Base-by-base conservation (phyloP, 2,329 filamentous ascomycete genomes). In the Botrytis pseudocinerea region DNA sequence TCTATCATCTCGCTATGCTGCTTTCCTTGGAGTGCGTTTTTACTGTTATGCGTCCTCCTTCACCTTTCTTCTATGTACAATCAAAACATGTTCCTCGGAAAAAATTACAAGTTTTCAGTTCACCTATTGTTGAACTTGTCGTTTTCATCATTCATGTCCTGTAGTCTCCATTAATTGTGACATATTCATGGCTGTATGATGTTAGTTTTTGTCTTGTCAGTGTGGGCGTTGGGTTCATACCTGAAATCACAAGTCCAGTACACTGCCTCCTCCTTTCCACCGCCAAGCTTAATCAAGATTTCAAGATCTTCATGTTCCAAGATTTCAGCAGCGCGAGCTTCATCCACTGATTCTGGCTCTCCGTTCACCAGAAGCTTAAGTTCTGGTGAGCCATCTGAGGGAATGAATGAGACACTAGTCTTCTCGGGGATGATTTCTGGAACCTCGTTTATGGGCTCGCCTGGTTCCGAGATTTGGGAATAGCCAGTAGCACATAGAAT, bases 401-500 rank as follows among this genome's bases (percentile, higher is more conserved):
- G 93, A 16, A 95, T 83, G 80, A 96, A 95, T 10, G 91, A 93
- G 38, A 96, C 93, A 77, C 87, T 93, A 1, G 92, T 95, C 80
- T 88, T 88, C 76, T 91, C 88, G 0, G 92, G 91, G 0, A 88
- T 83, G 70, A 96, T 88, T 63, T 89, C 88, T 1, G 86, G 84
- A 1, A 92, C 89, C 1, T 91, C 89, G 73, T 86, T 88, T 57
- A 85, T 81, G n/a, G 85, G 83, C 78, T 85, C 82, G 2, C 87
- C 88, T 0, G 88, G 89, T 76, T 89, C 87, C 2, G 87, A 88
- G 75, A 91, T 86, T 64, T 90, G 83, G 22, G 89, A 86, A 81
- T 98, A 98, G 4, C 96, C 96, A 7, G 95, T 94, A 0, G 96
- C 95, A 82, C 96, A 98, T 42, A 98, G 87, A 75, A 99, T 97